Percentiles rank a stretch among this genome's conserved stretches.
These are phyloP conservation scores for Ogataea neopini DNA, from an alignment of 805 yeast genomes.

Conservation along the genomic window DNA sequence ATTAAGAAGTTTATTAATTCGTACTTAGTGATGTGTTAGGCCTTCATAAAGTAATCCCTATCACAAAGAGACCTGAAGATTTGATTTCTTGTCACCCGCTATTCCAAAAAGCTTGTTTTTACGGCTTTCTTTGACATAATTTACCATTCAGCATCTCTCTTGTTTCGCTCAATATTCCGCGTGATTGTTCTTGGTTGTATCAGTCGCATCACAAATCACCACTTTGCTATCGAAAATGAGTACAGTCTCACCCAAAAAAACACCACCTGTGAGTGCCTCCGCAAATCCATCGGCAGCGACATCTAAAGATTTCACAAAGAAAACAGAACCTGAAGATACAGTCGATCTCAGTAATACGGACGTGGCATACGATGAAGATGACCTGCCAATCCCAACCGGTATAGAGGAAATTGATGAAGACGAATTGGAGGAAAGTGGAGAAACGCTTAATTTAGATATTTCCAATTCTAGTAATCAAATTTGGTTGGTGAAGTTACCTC, in stretches of 20 bases:
- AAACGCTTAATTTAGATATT: conserved; percentile 77
- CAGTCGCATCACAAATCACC: conserved; percentile 6
- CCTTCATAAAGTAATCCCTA: background rate
- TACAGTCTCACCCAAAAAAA: conserved; percentile 9
- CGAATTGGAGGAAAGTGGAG: conserved; percentile 47
- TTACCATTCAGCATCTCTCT: background rate
- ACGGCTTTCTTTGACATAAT: background rate
- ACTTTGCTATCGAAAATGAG: conserved; percentile 12
- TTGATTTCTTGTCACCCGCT: too few relatives aligned
- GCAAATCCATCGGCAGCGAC: background rate
- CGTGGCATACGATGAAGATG: conserved; percentile 33
- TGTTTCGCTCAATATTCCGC: background rate
- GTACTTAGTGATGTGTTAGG: background rate
- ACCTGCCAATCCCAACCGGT: conserved; percentile 36
- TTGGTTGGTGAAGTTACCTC: conserved; percentile 91
- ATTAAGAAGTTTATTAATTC: too few relatives aligned
- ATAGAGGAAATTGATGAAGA: conserved; percentile 38
- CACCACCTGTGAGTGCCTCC: background rate
- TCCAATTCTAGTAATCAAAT: conserved; percentile 64
- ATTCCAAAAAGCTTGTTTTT: too few relatives aligned
- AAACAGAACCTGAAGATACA: conserved; percentile 14
- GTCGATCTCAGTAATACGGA: conserved; percentile 12
- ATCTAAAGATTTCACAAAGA: conserved; percentile 3
- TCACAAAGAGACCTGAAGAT: background rate
- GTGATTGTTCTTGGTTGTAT: conserved; percentile 9